Percentiles rank a stretch among this genome's conserved stretches.
phyloP scores from a whole-genome alignment of 1,284 basidiomycete species.

The Ustilago loliicola region DNA sequence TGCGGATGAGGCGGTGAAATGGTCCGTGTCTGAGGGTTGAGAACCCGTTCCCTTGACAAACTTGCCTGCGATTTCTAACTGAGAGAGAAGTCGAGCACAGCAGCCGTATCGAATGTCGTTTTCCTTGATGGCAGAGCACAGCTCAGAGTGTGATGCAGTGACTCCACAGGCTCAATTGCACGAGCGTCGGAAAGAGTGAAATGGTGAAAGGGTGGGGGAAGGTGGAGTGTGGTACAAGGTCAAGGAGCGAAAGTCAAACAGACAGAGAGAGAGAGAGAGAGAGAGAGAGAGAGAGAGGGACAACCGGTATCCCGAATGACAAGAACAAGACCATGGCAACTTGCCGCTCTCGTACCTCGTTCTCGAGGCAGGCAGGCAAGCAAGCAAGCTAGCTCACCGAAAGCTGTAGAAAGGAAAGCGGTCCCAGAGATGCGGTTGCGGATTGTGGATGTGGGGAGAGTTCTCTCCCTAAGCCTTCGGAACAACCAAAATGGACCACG shows the following conservation, averaged over 20 bases:
- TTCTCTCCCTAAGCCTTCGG: background rate
- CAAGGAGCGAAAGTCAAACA: background rate
- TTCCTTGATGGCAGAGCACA: background rate
- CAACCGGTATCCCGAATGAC: background rate
- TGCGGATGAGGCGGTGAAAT: constrained; percentile 1
- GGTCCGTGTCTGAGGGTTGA: background rate
- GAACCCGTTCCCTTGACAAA: too few species aligned
- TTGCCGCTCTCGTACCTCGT: too few species aligned
- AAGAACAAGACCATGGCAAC: background rate
- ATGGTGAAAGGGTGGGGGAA: too few species aligned
- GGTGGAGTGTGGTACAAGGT: background rate
- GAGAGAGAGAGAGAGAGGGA: background rate
- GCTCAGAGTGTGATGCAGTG: background rate
- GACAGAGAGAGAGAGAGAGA: background rate
- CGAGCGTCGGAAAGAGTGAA: background rate
- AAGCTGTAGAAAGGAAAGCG: background rate
- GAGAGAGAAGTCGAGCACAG: background rate
- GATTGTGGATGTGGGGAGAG: constrained; percentile 1
- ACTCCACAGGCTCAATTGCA: constrained; percentile 5
- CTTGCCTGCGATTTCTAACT: background rate
- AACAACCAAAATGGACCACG: background rate
- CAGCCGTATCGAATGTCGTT: background rate
- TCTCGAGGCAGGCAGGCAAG: too few species aligned
- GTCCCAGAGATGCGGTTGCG: background rate
- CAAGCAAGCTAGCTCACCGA: background rate